These are phyloP conservation scores for Komagataella pastoris DNA, from an alignment of 805 yeast genomes.

Conservation along the genomic window DNA sequence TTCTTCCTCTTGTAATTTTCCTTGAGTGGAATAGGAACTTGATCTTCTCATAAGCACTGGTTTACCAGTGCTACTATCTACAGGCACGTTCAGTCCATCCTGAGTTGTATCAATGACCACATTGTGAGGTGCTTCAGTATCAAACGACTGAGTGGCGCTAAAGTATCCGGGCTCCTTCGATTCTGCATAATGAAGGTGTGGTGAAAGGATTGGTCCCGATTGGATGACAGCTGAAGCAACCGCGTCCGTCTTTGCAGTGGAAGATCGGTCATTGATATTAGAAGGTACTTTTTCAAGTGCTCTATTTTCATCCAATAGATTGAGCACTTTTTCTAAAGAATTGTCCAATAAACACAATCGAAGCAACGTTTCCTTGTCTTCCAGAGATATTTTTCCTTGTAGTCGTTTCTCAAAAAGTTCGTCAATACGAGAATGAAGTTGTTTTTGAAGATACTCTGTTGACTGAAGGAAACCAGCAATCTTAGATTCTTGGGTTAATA, in stretches of 20 bases:
- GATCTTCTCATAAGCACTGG: constrained; percentile 54
- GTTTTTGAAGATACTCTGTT: constrained; percentile 33
- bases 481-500: constrained; percentile 25
- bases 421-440: constrained; percentile 39
- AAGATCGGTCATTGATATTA: background rate
- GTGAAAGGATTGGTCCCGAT: constrained; percentile 39
- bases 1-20: constrained; percentile 72
- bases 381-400: constrained; percentile 31
- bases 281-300: constrained; percentile 7
- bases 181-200: constrained; percentile 16
- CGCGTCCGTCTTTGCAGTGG: background rate
- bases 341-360: constrained; percentile 42
- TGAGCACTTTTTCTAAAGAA: constrained; percentile 37
- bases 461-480: constrained; percentile 37
- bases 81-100: constrained; percentile 35
- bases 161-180: background rate
- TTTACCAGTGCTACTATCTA: constrained; percentile 59
- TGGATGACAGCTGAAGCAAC: constrained; percentile 25
- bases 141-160: background rate
- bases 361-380: constrained; percentile 40
- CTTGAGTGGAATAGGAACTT: constrained; percentile 54
- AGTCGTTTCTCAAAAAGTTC: constrained; percentile 31
- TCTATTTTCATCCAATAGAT: constrained; percentile 28
- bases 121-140: constrained; percentile 42
- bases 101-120: constrained; percentile 56